Conservation (phyloP, 2,329 filamentous ascomycete genomes). For the Epicoccum sorghinum region DNA sequence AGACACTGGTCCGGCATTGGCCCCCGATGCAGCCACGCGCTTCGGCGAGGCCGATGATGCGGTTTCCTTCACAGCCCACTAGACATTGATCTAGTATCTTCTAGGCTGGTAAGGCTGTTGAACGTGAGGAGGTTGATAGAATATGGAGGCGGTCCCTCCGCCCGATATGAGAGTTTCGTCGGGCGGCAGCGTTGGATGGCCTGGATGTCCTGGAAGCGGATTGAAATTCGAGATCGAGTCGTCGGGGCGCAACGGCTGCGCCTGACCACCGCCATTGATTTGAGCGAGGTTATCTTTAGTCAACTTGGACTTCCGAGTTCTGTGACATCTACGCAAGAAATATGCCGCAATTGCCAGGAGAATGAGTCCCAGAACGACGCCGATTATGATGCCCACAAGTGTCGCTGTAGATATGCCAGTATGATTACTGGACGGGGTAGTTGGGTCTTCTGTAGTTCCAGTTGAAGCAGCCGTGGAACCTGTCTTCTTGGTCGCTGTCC, state of each 20-base stretch:
- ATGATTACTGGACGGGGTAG: background rate
- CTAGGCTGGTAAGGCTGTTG: background rate
- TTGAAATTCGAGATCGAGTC: background rate
- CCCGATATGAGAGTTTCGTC: background rate
- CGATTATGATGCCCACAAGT: background rate
- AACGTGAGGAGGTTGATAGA: background rate
- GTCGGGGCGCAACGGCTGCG: background rate
- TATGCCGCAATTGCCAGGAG: background rate
- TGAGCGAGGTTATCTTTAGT: background rate
- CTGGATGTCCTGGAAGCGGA: background rate
- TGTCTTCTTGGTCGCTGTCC: background rate
- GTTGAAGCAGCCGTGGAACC: background rate
- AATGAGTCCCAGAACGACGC: background rate
- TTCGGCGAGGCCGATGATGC: too few species aligned
- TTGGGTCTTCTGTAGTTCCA: background rate
- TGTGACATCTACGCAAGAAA: background rate
- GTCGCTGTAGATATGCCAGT: background rate
- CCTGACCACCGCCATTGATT: background rate
- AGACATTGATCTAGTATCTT: background rate
- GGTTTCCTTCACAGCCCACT: too few species aligned
- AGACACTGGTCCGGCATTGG: too few species aligned
- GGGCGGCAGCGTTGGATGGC: background rate
- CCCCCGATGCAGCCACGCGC: too few species aligned
- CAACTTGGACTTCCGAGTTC: background rate
- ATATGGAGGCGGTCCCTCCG: background rate